These are phyloP conservation scores for Centaurea solstitialis DNA, from an alignment of 129 eudicot genomes.

Conservation along the genomic window DNA sequence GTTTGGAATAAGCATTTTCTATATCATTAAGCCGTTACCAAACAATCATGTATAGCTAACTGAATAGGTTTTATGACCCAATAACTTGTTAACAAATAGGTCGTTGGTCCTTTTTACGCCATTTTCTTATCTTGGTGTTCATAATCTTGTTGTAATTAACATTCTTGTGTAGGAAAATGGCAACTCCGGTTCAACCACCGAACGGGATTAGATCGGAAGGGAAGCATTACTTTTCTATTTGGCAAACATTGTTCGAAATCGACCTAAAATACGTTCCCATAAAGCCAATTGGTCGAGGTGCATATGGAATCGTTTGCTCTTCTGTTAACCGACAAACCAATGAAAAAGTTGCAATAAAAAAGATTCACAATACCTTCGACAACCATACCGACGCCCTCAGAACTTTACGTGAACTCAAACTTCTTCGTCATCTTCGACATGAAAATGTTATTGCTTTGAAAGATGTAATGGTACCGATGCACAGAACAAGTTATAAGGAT, in stretches of 20 bases:
- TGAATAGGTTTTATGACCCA: neutral
- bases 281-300: slow-evolving; percentile 64
- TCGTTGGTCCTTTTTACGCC: neutral
- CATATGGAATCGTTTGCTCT: slow-evolving; percentile 73
- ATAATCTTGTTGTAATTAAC: neutral
- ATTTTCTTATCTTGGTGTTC: neutral
- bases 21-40: no score
- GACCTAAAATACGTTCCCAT: slow-evolving; percentile 67
- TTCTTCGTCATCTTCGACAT: slow-evolving; percentile 63
- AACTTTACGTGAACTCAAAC: slow-evolving; percentile 61
- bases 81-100: neutral
- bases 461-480: slow-evolving; percentile 64
- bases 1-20: no score
- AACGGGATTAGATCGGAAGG: slow-evolving; percentile 50
- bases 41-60: neutral
- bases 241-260: slow-evolving; percentile 67
- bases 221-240: slow-evolving; percentile 70
- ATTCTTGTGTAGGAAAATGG: slow-evolving; percentile 43
- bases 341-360: slow-evolving; percentile 71
- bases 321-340: slow-evolving; percentile 61
- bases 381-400: slow-evolving; percentile 62
- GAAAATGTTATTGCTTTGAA: slow-evolving; percentile 63
- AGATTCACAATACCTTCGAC: slow-evolving; percentile 57
- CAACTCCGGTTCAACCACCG: slow-evolving; percentile 74
- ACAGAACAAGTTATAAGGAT: slow-evolving; percentile 58